Percentiles rank a stretch among this genome's conserved stretches.
Evolutionary conservation across 306 rosid genomes (phyloP).

Genomic region (Luffa aegyptiaca): DNA sequence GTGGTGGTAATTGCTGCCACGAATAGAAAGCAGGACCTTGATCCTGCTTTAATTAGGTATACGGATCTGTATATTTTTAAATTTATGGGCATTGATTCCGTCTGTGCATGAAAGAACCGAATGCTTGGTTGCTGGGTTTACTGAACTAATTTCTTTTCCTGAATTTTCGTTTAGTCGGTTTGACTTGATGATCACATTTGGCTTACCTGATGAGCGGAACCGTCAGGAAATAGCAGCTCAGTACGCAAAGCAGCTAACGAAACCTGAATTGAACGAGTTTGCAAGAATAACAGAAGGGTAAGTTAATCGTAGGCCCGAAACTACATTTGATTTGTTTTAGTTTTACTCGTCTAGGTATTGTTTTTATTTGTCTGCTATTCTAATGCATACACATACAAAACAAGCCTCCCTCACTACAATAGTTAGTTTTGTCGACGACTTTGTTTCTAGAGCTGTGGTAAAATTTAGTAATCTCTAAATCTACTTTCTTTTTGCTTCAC

Average conservation of each 20-base stretch:
- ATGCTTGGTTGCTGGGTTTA: constrained; percentile 7
- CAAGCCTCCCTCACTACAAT: background rate
- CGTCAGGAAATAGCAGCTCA: constrained; percentile 73
- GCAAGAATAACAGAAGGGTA: constrained; percentile 41
- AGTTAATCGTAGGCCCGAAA: constrained; percentile 12
- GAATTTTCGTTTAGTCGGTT: constrained; percentile 45
- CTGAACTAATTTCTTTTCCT: background rate
- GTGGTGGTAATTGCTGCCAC: constrained; percentile 92
- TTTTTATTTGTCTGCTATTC: background rate
- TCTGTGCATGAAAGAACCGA: background rate
- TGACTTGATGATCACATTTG: constrained; percentile 63
- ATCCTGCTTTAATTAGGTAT: constrained; percentile 80
- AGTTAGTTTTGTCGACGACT: background rate
- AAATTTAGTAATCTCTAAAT: background rate
- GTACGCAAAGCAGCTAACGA: constrained; percentile 68
- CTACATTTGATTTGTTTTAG: background rate
- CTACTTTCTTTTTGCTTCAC: background rate
- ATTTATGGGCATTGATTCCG: background rate
- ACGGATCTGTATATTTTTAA: background rate
- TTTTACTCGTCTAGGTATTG: background rate
- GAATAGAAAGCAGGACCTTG: constrained; percentile 92
- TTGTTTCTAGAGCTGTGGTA: background rate
- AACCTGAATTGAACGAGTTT: constrained; percentile 36
- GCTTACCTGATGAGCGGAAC: constrained; percentile 61
- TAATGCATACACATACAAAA: background rate